Evolutionary conservation across 495 filamentous ascomycete species (phyloP), one percentile per base, ranked within the genome.

Genomic region (Talaromyces stipitatus): DNA sequence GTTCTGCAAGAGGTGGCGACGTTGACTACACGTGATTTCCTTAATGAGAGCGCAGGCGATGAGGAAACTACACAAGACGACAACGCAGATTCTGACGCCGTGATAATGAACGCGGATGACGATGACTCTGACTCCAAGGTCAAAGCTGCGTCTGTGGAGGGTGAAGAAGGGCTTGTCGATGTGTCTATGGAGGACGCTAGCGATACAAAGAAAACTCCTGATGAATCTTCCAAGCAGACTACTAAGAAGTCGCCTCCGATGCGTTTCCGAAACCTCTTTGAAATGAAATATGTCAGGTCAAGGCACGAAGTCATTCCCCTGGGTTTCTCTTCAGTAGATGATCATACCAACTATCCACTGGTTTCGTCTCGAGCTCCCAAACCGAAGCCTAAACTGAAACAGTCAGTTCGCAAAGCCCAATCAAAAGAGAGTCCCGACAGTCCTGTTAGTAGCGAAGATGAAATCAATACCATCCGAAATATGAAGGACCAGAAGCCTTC

Each of bases 91-190:
- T 80, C 83, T 0, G 90, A 95, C 61, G 79, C 86, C 12, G 80
- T 91, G 26, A 74, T 89, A 6, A 85, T 84, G 50, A 85, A 80
- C 24, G 80, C 84, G 30, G 91, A 91, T 20, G 90, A 94, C 66
- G 83, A 79, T 1, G 82, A 88, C 57, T 88, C 84, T 2, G 88
- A 87, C 59, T 79, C 82, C 6, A 85, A 84, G 61, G 76, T 95
- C 48, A 79, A 87, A 60, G 85, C 87, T 20, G 75, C 75, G 0
- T 96, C 91, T 7, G 83, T 96, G 10, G 86, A 91, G 60, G 90
- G 89, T 4, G 92, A 96, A 67, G 91, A 96, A 60, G 90, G 88
- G 50, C 83, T 96, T 60, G 90, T 97, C 3, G 88, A 97, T 65
- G 85, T 98, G 22, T 89, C 88, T 1, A 92, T 95, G 89, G 80